phyloP scores from a whole-genome alignment of 257 asterid genomes.

The Solanum pinnatisectum region DNA sequence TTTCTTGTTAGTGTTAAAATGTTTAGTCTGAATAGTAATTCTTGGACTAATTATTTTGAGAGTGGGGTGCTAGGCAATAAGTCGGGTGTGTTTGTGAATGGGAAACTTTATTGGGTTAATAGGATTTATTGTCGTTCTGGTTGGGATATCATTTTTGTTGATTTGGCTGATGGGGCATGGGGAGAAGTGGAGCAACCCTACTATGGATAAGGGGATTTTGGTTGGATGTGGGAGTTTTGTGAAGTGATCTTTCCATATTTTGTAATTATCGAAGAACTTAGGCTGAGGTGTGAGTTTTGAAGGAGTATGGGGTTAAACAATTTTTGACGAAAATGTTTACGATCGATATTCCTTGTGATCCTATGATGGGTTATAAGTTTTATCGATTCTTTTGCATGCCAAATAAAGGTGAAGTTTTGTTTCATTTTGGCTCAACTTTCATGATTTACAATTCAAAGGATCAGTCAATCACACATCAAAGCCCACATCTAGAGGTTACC shows the following conservation, averaged over 20 bases:
- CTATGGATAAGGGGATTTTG: neutral
- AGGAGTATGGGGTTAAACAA: too few species aligned
- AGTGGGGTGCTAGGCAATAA: too few species aligned
- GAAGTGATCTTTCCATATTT: neutral
- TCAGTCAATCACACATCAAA: too few species aligned
- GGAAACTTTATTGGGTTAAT: neutral
- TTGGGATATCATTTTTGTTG: neutral
- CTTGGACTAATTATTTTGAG: neutral
- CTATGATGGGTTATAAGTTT: too few species aligned
- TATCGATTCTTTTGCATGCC: too few species aligned
- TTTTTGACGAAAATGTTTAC: too few species aligned
- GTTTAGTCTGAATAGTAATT: neutral
- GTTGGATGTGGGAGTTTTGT: neutral
- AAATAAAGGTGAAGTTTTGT: too few species aligned
- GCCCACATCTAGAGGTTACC: too few species aligned
- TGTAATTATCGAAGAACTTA: neutral
- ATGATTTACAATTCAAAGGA: too few species aligned
- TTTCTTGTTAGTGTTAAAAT: neutral
- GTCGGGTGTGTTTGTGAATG: neutral
- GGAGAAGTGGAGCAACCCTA: neutral
- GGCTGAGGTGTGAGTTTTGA: neutral
- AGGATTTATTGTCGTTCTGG: neutral
- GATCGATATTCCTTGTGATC: too few species aligned
- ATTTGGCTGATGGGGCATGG: neutral
- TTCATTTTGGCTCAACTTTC: too few species aligned